phyloP scores from a whole-genome alignment of 2,329 filamentous ascomycete genomes.

The Fusarium lyarnte region DNA sequence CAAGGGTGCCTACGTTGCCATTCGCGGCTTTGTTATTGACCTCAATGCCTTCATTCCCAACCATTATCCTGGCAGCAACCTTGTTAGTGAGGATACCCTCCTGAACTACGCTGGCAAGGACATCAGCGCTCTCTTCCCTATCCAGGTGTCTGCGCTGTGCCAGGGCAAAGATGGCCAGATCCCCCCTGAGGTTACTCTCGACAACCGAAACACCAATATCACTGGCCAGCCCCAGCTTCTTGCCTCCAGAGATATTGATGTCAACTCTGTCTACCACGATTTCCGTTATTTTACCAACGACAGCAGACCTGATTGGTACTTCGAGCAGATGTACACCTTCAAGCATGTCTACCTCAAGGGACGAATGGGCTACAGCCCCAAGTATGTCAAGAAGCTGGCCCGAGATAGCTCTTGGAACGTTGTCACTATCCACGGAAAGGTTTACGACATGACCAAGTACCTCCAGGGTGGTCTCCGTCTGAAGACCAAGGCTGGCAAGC shows the following conservation, averaged over 20 bases:
- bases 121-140: conserved; percentile 87
- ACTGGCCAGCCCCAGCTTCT: conserved; percentile 73
- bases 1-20: conserved; percentile 74
- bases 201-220: conserved; percentile 82
- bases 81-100: conserved; percentile 66
- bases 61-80: conserved; percentile 73
- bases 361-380: conserved; percentile 80
- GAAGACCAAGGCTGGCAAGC: conserved; percentile 63
- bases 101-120: conserved; percentile 88
- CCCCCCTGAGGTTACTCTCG: conserved; percentile 79
- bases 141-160: conserved; percentile 94
- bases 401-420: conserved; percentile 72
- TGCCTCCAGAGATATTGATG: conserved; percentile 65
- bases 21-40: conserved; percentile 91
- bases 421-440: conserved; percentile 78
- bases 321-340: conserved; percentile 83
- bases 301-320: conserved; percentile 89
- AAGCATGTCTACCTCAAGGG: conserved; percentile 86
- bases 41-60: conserved; percentile 74
- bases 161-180: conserved; percentile 74
- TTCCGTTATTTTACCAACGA: conserved; percentile 88
- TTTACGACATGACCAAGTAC: conserved; percentile 93
- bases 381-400: conserved; percentile 79
- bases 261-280: conserved; percentile 87
- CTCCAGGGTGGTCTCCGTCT: conserved; percentile 76